phyloP scores from a whole-genome alignment of 805 yeast species.

The Cyberlindnera maritima region DNA sequence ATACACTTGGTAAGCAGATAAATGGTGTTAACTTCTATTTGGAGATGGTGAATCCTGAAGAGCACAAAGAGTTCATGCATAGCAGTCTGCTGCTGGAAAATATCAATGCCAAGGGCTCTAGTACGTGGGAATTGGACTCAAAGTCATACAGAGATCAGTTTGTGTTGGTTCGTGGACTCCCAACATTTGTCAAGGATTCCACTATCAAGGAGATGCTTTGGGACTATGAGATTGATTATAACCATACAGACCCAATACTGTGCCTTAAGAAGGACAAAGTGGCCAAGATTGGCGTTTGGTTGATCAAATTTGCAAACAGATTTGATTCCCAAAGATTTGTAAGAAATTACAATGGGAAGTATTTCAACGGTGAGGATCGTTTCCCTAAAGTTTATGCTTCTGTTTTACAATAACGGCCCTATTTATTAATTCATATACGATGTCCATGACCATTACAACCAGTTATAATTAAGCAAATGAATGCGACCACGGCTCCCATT shows the following conservation, averaged over 20 bases:
- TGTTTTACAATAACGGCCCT: conserved; percentile 12
- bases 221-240: conserved; percentile 45
- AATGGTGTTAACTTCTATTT: conserved; percentile 49
- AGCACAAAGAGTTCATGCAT: conserved; percentile 5
- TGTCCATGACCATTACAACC: not conserved
- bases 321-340: conserved; percentile 51
- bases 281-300: conserved; percentile 23
- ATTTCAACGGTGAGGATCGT: conserved; percentile 27
- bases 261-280: conserved; percentile 10
- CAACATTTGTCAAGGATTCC: conserved; percentile 38
- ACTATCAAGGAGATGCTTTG: conserved; percentile 40
- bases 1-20: conserved; percentile 45
- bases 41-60: conserved; percentile 38
- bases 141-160: conserved; percentile 24
- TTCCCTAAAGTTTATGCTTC: conserved; percentile 31
- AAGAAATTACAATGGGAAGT: conserved; percentile 48
- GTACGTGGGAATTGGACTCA: not conserved
- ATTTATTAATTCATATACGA: not conserved
- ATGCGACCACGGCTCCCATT: too few relatives aligned
- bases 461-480: too few relatives aligned
- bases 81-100: conserved; percentile 2
- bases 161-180: conserved; percentile 45
- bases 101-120: not conserved
- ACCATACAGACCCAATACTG: conserved; percentile 12
- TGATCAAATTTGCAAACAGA: conserved; percentile 44